phyloP scores from a whole-genome alignment of 176 grass and related monocot species.

The Chrysopogon serrulatus region DNA sequence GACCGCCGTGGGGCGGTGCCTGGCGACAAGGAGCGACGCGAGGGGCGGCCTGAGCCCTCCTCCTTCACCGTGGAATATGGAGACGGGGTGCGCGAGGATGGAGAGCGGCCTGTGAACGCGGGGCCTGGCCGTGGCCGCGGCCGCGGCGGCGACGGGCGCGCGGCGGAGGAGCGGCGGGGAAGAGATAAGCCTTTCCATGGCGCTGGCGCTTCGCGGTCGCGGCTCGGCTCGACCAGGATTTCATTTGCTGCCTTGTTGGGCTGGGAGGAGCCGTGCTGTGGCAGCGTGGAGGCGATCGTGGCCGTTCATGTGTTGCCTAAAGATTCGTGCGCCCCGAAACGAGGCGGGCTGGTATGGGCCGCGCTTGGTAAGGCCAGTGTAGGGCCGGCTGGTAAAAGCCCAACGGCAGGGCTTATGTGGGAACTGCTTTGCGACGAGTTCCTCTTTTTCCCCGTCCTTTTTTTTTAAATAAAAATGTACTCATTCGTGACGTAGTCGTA shows the following conservation, averaged over 20 bases:
- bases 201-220: neutral
- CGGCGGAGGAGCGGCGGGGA: constrained; percentile 46
- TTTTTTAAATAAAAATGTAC: too few relatives aligned
- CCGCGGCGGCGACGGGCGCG: constrained; percentile 1
- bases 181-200: constrained; percentile 89
- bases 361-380: neutral
- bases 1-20: neutral
- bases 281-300: neutral
- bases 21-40: constrained; percentile 13
- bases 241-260: neutral
- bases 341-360: neutral
- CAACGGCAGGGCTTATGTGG: too few relatives aligned
- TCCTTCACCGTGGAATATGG: neutral
- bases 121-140: neutral
- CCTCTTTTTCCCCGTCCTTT: too few relatives aligned
- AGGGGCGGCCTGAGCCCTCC: neutral
- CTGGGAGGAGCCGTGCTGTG: neutral
- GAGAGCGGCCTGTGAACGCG: neutral
- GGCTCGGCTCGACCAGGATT: neutral
- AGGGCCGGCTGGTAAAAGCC: too few relatives aligned
- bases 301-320: neutral
- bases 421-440: too few relatives aligned
- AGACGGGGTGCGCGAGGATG: neutral
- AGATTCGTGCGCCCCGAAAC: fast-evolving
- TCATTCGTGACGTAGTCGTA: too few relatives aligned